These are phyloP conservation scores for Fusarium succisae DNA, from an alignment of 2,329 filamentous ascomycete genomes.

Conservation along the genomic window DNA sequence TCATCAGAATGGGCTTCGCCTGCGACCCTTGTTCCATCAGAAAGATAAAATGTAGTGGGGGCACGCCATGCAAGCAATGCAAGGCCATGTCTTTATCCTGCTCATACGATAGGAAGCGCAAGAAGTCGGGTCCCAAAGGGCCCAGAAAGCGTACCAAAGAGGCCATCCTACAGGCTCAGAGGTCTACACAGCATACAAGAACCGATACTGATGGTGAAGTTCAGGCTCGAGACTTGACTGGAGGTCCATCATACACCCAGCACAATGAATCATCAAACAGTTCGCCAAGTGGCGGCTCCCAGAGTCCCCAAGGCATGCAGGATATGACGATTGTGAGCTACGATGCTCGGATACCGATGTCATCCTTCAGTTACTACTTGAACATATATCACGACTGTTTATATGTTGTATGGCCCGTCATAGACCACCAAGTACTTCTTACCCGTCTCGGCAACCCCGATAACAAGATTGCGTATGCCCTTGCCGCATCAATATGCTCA, in stretches of 20 bases:
- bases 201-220: background rate
- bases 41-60: conserved; percentile 13
- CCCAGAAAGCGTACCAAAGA: conserved; percentile 24
- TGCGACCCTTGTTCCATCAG: conserved; percentile 15
- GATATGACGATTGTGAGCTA: background rate
- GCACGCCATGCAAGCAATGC: background rate
- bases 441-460: background rate
- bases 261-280: background rate
- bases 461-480: conserved; percentile 8
- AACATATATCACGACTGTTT: conserved; percentile 5
- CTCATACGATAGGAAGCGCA: conserved; percentile 19
- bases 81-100: background rate
- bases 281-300: background rate
- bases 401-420: conserved; percentile 12
- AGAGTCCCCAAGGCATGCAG: background rate
- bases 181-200: background rate
- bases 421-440: background rate
- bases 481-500: conserved; percentile 16
- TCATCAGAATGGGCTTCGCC: conserved; percentile 7
- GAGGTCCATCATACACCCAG: background rate
- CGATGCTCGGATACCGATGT: background rate
- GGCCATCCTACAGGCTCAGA: conserved; percentile 8
- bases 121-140: conserved; percentile 20
- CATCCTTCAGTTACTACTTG: conserved; percentile 11
- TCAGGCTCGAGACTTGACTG: background rate